Percentiles rank a stretch among this genome's conserved stretches.
Conservation (phyloP, 768 basidiomycete species). For the Boletus vinaceobasis region DNA sequence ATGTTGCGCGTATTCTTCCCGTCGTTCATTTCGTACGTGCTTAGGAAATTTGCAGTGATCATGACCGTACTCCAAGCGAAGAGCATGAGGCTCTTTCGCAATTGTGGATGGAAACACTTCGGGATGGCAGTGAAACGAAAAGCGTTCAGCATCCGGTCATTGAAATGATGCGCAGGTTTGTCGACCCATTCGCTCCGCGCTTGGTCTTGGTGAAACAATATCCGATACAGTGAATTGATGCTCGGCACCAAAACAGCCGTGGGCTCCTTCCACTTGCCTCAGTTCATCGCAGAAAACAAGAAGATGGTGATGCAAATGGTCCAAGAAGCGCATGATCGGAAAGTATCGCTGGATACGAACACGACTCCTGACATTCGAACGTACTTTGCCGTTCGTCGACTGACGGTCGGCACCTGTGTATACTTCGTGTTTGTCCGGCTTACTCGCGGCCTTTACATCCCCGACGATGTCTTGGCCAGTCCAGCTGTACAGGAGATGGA, state of each 20-base stretch:
- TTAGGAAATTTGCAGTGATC: not conserved
- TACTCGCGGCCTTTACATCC: not conserved
- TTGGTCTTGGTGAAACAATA: not conserved
- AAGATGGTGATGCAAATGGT: not conserved
- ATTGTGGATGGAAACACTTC: not conserved
- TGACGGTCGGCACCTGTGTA: not conserved
- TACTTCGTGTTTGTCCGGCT: not conserved
- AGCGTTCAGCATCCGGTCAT: not conserved
- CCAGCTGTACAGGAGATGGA: constrained; percentile 11
- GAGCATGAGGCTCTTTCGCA: not conserved
- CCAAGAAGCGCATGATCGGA: constrained; percentile 8
- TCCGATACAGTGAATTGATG: constrained; percentile 4
- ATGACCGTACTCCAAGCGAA: not conserved
- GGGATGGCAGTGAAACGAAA: not conserved
- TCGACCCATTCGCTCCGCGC: not conserved
- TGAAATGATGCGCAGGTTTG: constrained; percentile 11
- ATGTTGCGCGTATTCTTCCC: not conserved
- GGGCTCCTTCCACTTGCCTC: constrained; percentile 11
- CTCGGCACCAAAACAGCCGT: constrained; percentile 1
- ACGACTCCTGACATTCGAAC: constrained; percentile 5
- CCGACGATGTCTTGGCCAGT: constrained; percentile 7
- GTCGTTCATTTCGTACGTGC: not conserved
- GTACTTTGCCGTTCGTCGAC: constrained; percentile 8
- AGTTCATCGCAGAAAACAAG: constrained; percentile 3
- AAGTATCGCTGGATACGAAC: not conserved